A percentile compares a stretch with the other conserved stretches of the same genome.
Conservation (phyloP, 257 asterid genomes). For the Haberlea rhodopensis region DNA sequence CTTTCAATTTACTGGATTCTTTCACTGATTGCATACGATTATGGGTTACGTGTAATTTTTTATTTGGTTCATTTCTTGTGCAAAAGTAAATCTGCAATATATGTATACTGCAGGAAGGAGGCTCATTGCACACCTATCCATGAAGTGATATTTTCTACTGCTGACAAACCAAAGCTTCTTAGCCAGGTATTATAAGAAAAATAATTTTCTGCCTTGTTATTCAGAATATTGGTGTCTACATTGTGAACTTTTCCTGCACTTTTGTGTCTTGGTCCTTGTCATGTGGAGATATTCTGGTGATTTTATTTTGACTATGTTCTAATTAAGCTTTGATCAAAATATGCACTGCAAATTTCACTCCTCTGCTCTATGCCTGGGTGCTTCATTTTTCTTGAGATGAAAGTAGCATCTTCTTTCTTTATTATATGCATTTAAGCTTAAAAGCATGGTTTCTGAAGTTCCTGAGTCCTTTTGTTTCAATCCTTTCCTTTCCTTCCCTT, state of each 20-base stretch:
- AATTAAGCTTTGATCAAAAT: not conserved
- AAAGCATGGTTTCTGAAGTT: slow-evolving; percentile 14
- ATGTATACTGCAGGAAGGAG: slow-evolving; percentile 59
- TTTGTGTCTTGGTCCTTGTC: not conserved
- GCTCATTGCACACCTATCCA: slow-evolving; percentile 49
- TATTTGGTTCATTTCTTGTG: not conserved
- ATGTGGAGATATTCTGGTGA: slow-evolving; percentile 8
- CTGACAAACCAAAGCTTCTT: slow-evolving; percentile 92
- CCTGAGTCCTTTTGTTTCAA: not conserved
- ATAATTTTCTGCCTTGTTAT: slow-evolving; percentile 19
- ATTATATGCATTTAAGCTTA: not conserved
- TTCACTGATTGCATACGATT: not conserved
- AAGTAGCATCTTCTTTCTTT: slow-evolving; percentile 6
- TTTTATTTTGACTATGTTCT: slow-evolving; percentile 5
- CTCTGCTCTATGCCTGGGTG: not conserved
- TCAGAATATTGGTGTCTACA: slow-evolving; percentile 19
- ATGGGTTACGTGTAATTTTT: not conserved
- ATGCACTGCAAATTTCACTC: slow-evolving; percentile 1
- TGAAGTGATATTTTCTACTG: slow-evolving; percentile 83
- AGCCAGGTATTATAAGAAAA: slow-evolving; percentile 62
- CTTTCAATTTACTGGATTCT: slow-evolving; percentile 8
- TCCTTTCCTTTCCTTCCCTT: not conserved
- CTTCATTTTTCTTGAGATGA: slow-evolving; percentile 18
- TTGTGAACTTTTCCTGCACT: slow-evolving; percentile 1
- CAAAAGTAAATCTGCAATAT: slow-evolving; percentile 15